Evolutionary conservation across 23 red algal species (phyloP).

Genomic region (Gracilaria domingensis): DNA sequence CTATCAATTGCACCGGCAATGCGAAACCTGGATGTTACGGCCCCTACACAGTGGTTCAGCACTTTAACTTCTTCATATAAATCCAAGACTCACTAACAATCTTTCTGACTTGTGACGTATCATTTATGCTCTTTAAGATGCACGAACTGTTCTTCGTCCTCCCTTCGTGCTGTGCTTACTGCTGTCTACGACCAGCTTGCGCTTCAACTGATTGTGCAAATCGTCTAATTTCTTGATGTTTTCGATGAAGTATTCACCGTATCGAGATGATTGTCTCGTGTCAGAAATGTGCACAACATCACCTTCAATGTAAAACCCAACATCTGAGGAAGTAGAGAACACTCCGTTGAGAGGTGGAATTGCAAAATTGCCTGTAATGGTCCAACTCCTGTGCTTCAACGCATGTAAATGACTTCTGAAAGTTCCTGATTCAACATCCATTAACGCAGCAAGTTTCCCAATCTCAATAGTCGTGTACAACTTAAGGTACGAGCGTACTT

Average conservation of each 20-base stretch:
- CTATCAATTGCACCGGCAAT: constrained; percentile 28
- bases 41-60: constrained; percentile 56
- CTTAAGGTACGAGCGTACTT: constrained; percentile 91
- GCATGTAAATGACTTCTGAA: constrained; percentile 78
- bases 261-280: constrained; percentile 64
- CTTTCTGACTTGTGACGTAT: background rate
- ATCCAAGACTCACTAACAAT: constrained; percentile 38
- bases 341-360: constrained; percentile 71
- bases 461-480: constrained; percentile 94
- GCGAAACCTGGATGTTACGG: constrained; percentile 18
- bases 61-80: constrained; percentile 49
- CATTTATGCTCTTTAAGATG: constrained; percentile 1
- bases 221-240: constrained; percentile 85
- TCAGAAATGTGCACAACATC: constrained; percentile 88
- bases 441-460: constrained; percentile 89
- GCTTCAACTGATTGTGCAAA: constrained; percentile 66
- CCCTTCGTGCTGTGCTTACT: constrained; percentile 8
- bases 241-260: constrained; percentile 92
- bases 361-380: constrained; percentile 46
- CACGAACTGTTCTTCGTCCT: constrained; percentile 14
- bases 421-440: constrained; percentile 82
- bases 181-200: constrained; percentile 24
- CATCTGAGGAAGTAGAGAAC: constrained; percentile 64
- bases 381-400: constrained; percentile 93
- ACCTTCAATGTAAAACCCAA: constrained; percentile 85